Evolutionary conservation across 257 asterid genomes (phyloP).

Genomic region (Scutellaria baicalensis): DNA sequence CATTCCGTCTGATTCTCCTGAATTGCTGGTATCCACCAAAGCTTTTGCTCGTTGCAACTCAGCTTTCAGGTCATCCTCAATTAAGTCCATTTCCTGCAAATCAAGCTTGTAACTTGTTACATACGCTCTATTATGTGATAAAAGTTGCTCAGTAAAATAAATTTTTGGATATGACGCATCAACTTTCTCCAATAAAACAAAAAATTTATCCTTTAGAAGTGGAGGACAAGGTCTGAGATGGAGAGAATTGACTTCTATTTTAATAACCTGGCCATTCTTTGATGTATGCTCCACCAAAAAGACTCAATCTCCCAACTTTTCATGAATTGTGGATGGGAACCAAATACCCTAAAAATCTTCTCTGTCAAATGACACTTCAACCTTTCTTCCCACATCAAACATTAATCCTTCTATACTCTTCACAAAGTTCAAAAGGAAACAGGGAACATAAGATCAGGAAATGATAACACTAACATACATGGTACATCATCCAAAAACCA

Average conservation of each 20-base stretch:
- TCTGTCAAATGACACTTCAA: slow-evolving; percentile 57
- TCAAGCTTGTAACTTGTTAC: too few relatives aligned
- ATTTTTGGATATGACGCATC: too few relatives aligned
- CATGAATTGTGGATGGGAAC: slow-evolving; percentile 48
- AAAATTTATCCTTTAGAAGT: slow-evolving; percentile 36
- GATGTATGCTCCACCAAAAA: slow-evolving; percentile 34
- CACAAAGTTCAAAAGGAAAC: slow-evolving; percentile 20
- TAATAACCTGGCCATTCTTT: slow-evolving; percentile 1
- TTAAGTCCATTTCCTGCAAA: too few relatives aligned
- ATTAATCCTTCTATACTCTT: slow-evolving; percentile 50
- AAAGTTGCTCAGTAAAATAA: too few relatives aligned
- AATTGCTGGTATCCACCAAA: too few relatives aligned
- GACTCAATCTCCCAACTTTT: slow-evolving; percentile 32
- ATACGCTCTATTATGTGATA: too few relatives aligned
- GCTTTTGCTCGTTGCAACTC: too few relatives aligned
- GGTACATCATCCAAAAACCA: not conserved
- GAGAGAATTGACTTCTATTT: slow-evolving; percentile 30
- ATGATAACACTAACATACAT: not conserved
- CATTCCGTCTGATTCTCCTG: too few relatives aligned
- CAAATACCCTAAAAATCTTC: slow-evolving; percentile 44
- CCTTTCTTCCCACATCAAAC: slow-evolving; percentile 56
- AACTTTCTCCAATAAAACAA: slow-evolving; percentile 54
- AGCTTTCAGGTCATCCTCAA: too few relatives aligned
- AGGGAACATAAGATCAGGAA: slow-evolving; percentile 2
- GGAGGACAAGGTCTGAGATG: slow-evolving; percentile 81